phyloP scores from a whole-genome alignment of 2,329 filamentous ascomycete genomes.

The Pseudopithomyces chartarum region DNA sequence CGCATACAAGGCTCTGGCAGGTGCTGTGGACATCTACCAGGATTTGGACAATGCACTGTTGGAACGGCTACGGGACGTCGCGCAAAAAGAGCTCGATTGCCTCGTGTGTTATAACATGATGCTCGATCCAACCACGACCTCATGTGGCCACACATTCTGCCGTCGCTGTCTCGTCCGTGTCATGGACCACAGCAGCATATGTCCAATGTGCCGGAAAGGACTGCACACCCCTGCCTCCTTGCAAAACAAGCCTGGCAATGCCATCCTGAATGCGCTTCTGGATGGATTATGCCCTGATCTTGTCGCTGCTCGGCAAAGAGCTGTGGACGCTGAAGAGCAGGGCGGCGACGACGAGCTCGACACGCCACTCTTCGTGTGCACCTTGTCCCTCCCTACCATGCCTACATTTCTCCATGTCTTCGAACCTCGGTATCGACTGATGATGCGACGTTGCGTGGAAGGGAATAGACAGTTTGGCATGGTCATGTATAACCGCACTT shows the following conservation, averaged over 20 bases:
- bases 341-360: slow-evolving; percentile 61
- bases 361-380: slow-evolving; percentile 76
- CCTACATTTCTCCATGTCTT: slow-evolving; percentile 89
- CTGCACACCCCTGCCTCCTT: slow-evolving; percentile 61
- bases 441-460: slow-evolving; percentile 80
- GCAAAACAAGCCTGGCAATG: slow-evolving; percentile 62
- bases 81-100: slow-evolving; percentile 78
- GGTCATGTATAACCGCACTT: slow-evolving; percentile 70
- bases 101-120: slow-evolving; percentile 85
- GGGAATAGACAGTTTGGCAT: slow-evolving; percentile 81
- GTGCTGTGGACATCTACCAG: slow-evolving; percentile 44
- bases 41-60: slow-evolving; percentile 58
- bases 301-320: slow-evolving; percentile 62
- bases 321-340: slow-evolving; percentile 63
- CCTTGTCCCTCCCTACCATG: slow-evolving; percentile 79
- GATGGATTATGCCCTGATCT: slow-evolving; percentile 70
- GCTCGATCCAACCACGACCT: slow-evolving; percentile 80
- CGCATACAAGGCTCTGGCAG: slow-evolving; percentile 50
- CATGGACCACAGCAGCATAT: slow-evolving; percentile 76
- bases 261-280: slow-evolving; percentile 66
- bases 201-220: slow-evolving; percentile 76
- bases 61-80: slow-evolving; percentile 63
- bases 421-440: slow-evolving; percentile 87
- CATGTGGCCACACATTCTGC: slow-evolving; percentile 90
- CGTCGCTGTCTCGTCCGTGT: slow-evolving; percentile 76